Base-by-base conservation (phyloP, 2,329 filamentous ascomycete species). In the Aspergillus calidoustus region DNA sequence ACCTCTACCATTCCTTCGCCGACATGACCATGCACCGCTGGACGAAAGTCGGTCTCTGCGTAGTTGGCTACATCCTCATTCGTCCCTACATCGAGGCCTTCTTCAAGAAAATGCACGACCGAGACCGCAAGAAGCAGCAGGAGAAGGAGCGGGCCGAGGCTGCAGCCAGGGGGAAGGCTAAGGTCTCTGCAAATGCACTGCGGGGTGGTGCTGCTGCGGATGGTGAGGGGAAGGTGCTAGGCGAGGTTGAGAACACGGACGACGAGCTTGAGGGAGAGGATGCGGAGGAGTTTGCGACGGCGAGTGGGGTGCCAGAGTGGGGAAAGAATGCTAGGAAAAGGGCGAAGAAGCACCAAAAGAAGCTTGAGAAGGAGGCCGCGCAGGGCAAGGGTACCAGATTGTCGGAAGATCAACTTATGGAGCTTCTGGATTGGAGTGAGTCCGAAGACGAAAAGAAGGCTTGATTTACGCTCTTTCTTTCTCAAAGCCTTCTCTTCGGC, bases 351-450 rank as follows among this genome's bases (percentile, higher is more conserved):
- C 83, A 90, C 75, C 79, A 91, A 63, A 87, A 87, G 81, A 84
- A 87, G 71, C 73, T 90, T 70, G 76, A 91, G 64, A 87, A 88
- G 69, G 84, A 82, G 52, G 82, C 87, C 67, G 89, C 44, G 91
- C 64, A 81, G 86, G 78, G 76, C 78, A 66, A 83, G 86, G 46
- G 31, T 7, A 17, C 89, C 68, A 86, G 89, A 61, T 83, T 91
- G 66, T 87, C 89, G 63, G 89, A 92, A 74, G 89, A 90, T 78
- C 89, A 93, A 74, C 89, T 93, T 68, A 85, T 87, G 72, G 88
- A 93, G 76, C 87, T 89, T 69, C 76, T 93, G 74, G 82, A 86
- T 64, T 76, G 68, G 83, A 87, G 71, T 84, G 73, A 78, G 9
- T 67, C 67, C 3, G 72, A 74, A 57, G 66, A 57, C 38, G 72